Evolutionary conservation across 1,139 yeast species (phyloP).

Genomic region (Meyerozyma smithsonii): DNA sequence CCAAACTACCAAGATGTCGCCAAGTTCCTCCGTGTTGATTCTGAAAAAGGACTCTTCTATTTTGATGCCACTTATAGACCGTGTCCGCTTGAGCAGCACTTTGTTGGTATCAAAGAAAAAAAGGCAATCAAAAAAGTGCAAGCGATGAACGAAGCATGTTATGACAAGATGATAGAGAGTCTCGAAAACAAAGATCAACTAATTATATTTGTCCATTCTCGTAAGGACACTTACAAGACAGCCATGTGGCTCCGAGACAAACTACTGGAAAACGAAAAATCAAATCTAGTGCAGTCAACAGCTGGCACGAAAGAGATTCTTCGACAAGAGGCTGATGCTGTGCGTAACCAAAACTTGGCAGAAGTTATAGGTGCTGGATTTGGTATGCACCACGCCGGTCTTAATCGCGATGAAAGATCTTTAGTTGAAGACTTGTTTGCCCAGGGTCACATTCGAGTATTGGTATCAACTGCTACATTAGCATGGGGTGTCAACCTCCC

Average conservation of each 20-base stretch:
- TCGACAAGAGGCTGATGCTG: slow-evolving; percentile 55
- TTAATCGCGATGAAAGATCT: slow-evolving; percentile 66
- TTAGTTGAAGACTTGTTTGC: slow-evolving; percentile 84
- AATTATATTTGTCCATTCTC: slow-evolving; percentile 87
- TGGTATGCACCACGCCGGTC: slow-evolving; percentile 95
- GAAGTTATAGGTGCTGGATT: slow-evolving; percentile 67
- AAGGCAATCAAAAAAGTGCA: slow-evolving; percentile 72
- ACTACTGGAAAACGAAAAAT: slow-evolving; percentile 51
- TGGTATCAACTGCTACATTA: slow-evolving; percentile 91
- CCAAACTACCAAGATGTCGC: slow-evolving; percentile 93
- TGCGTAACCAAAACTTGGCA: slow-evolving; percentile 51
- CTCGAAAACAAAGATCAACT: slow-evolving; percentile 60
- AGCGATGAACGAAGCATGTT: slow-evolving; percentile 90
- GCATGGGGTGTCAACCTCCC: slow-evolving; percentile 99
- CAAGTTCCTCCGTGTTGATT: slow-evolving; percentile 65
- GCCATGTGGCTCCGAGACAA: slow-evolving; percentile 70
- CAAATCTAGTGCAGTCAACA: slow-evolving; percentile 46
- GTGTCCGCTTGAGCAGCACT: slow-evolving; percentile 86
- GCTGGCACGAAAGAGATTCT: slow-evolving; percentile 61
- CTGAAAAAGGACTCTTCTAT: slow-evolving; percentile 57
- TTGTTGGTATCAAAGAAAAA: slow-evolving; percentile 82
- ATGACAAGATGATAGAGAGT: slow-evolving; percentile 71
- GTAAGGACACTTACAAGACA: slow-evolving; percentile 86
- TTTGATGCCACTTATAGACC: slow-evolving; percentile 87
- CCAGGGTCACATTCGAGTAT: slow-evolving; percentile 74